Base-by-base conservation (phyloP, 495 filamentous ascomycete genomes). In the Penicillium antarcticum region DNA sequence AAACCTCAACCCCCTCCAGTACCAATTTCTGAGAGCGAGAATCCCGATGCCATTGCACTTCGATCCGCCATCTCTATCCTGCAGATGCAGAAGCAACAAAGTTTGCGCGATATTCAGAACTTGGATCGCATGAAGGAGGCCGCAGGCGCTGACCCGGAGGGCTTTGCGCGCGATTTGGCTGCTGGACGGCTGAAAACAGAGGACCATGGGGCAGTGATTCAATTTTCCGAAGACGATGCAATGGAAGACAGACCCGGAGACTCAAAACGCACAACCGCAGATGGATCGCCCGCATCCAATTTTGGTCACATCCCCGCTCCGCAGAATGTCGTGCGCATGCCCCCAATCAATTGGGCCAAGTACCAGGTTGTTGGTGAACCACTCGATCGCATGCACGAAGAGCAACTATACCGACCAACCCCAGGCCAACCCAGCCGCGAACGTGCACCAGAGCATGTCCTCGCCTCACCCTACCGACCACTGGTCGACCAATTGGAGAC, bases 261-360 rank as follows among this genome's bases (percentile, higher is more conserved):
- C 14, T 7, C 46, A 9, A 52, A 56, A 23, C 48, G 52, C n/a
- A 46, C 52, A 24, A 53, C 51, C 13, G 48, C 16, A 24, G 42
- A 63, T 58, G 17, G 77, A 60, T 58, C 49, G 17, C 52, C 43
- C 9, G 42, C 51, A 26, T 67, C 67, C n/a, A 58, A 54, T 3
- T 74, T 83, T 26, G 74, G 72, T 14, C 74, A 68, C 17, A 78
- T 96, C 1, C 91, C 91, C 0, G 76, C 75, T 16, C 82, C 87
- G n/a, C 91, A 96, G 70, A 90, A 84, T 56, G 72, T 96, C 2
- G 82, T 94, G 8, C 85, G 91, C 31, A 87, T 83, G 73, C 91
- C 91, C 19, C 85, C 88, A 2, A 81, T 96, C 51, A 95, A 95
- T 72, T 96, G 91, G 91, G 81, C 82, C 5, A 89, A 95, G 63